Base-by-base conservation (phyloP, 2,329 filamentous ascomycete species). In the Sclerotiophoma versabilis region DNA sequence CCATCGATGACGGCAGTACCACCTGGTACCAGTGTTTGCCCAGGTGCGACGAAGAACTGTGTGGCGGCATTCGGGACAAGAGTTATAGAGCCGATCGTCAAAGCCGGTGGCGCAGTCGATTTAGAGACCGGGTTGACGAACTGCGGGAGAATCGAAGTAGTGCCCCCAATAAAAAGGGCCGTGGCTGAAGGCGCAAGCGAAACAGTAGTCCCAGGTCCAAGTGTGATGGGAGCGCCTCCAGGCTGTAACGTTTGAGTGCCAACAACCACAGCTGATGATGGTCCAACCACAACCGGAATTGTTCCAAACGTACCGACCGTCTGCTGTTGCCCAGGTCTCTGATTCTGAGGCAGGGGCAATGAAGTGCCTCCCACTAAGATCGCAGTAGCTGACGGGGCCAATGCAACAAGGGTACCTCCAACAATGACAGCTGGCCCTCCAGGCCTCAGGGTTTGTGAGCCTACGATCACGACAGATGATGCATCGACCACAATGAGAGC, bases 61-160 rank as follows among this genome's bases (percentile, higher is more conserved):
- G 77, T 80, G 3, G 77, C 77, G 27, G 77, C 77, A 59, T 80
- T 80, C 1, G 75, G 75, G 1, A 77, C 79, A 25, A 77, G 69
- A 1, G 69, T 75, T 2, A 69, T 64, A 0, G 69, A 70, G 11
- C 77, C 77, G 17, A 81, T 61, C 1, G 75, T 79, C 29, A 80
- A 53, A 7, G 79, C 52, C 12, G 74, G 73, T 19, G 71, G 64
- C n/a, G 65, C 56, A 17, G 11, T 26, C 4, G 51, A 20, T n/a
- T 53, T 62, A 22, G 43, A 22, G 30, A 41, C 32, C 34, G 56
- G 43, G 7, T 52, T 48, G 10, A 51, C 29, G 5, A 62, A 42
- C 14, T 49, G 53, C 4, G 69, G 66, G 17, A 73, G 51, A 9
- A 25, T 39, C n/a, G 68, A 67, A 19, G 70, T 73, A 6, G 45